These are phyloP conservation scores for Aureoboletus auriporus DNA, from an alignment of 768 basidiomycete species.

Conservation along the genomic window DNA sequence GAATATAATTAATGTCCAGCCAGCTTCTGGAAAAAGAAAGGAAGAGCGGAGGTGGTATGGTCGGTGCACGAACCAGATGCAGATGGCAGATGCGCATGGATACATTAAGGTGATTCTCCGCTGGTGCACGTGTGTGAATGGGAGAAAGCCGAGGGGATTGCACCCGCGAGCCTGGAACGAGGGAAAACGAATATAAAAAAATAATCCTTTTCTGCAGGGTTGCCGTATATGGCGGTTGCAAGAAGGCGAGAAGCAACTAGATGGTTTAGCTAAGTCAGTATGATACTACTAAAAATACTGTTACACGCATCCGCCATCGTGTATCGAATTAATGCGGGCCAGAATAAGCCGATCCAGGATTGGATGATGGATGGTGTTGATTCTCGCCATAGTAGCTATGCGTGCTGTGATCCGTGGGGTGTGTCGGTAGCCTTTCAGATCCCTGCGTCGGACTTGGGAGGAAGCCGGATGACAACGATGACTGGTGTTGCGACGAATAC, in stretches of 20 bases:
- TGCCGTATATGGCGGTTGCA: conserved; percentile 20
- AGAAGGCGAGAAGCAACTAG: conserved; percentile 29
- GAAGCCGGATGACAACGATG: conserved; percentile 26
- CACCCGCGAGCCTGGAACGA: conserved; percentile 21
- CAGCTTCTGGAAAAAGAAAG: conserved; percentile 3
- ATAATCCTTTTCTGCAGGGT: conserved; percentile 16
- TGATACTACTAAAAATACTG: conserved; percentile 33
- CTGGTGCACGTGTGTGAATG: conserved; percentile 14
- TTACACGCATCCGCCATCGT: conserved; percentile 23
- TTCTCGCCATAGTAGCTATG: conserved; percentile 30
- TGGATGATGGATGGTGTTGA: conserved; percentile 24
- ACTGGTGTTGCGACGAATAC: conserved; percentile 29
- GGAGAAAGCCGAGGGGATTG: conserved; percentile 20
- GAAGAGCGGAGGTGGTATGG: conserved; percentile 2
- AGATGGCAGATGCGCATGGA: conserved; percentile 13
- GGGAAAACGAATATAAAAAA: conserved; percentile 11
- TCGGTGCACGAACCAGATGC: conserved; percentile 12
- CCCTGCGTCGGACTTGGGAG: conserved; percentile 29
- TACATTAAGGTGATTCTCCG: conserved; percentile 23
- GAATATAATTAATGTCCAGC: not conserved
- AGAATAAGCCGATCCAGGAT: conserved; percentile 25
- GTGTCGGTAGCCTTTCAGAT: conserved; percentile 26
- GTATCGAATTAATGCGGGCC: conserved; percentile 25
- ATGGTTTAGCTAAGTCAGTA: conserved; percentile 30
- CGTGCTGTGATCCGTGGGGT: conserved; percentile 23